Evolutionary conservation across 1,139 yeast species (phyloP).

Genomic region (Yamadazyma sp.): DNA sequence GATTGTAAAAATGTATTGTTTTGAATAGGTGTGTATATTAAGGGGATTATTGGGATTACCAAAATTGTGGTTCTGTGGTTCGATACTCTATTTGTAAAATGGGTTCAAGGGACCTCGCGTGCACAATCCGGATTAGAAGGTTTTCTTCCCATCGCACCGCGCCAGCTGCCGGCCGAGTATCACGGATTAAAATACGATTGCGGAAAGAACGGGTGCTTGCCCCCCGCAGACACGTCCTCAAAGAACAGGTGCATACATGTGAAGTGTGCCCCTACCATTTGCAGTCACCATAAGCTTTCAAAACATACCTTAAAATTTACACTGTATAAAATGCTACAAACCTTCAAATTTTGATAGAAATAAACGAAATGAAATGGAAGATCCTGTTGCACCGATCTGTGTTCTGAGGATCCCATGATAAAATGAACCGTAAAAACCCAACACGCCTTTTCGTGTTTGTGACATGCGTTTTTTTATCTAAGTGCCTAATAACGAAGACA

Average conservation of each 20-base stretch:
- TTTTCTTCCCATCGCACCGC: too few species aligned
- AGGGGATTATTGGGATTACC: neutral
- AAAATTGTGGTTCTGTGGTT: too few species aligned
- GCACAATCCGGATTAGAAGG: too few species aligned
- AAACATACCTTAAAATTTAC: constrained; percentile 1
- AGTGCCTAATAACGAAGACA: constrained; percentile 29
- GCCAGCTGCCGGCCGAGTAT: too few species aligned
- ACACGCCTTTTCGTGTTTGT: too few species aligned
- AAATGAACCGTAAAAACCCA: neutral
- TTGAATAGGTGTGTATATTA: constrained; percentile 41
- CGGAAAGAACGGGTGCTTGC: constrained; percentile 1
- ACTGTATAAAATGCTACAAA: neutral
- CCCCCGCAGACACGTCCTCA: constrained; percentile 1
- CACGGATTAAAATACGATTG: neutral
- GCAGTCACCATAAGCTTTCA: neutral
- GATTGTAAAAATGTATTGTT: constrained; percentile 75
- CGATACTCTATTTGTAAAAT: too few species aligned
- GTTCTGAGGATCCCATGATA: neutral
- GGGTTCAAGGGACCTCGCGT: too few species aligned
- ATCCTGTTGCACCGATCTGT: neutral
- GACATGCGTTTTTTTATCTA: too few species aligned
- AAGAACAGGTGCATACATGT: neutral
- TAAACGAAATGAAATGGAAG: neutral
- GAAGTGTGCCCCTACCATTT: constrained; percentile 1
- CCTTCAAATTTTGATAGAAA: neutral